phyloP scores from a whole-genome alignment of 208 protist species.

The Lotmaria passim region DNA sequence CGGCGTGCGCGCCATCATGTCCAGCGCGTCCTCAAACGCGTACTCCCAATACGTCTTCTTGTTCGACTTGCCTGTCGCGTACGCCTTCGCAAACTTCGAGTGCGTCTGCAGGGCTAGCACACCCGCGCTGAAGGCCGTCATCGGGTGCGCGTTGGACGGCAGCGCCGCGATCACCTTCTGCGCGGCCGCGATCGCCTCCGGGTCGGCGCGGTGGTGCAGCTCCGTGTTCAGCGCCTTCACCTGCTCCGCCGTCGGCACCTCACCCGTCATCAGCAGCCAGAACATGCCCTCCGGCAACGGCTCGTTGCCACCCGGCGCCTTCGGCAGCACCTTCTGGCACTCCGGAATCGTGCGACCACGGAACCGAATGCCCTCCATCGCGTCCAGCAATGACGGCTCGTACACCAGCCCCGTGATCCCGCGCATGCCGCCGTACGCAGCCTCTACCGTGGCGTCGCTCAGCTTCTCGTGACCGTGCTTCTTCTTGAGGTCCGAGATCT shows the following conservation, averaged over 20 bases:
- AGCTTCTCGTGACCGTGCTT: constrained; percentile 85
- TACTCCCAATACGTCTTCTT: constrained; percentile 95
- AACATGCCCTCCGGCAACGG: constrained; percentile 96
- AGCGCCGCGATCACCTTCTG: constrained; percentile 86
- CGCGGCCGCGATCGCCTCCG: constrained; percentile 66
- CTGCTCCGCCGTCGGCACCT: constrained; percentile 92
- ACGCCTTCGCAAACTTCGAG: constrained; percentile 94
- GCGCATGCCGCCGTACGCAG: constrained; percentile 96
- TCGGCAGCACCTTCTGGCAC: constrained; percentile 92
- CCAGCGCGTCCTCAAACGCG: constrained; percentile 94
- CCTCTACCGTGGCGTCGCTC: constrained; percentile 88
- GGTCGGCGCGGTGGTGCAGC: constrained; percentile 79
- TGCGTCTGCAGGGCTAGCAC: constrained; percentile 93
- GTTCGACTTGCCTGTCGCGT: constrained; percentile 91
- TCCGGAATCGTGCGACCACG: constrained; percentile 96
- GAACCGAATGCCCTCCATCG: constrained; percentile 97
- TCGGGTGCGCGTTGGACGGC: constrained; percentile 95
- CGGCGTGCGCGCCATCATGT: constrained; percentile 92
- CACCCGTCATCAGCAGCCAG: constrained; percentile 97
- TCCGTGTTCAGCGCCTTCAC: constrained; percentile 77
- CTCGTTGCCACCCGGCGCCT: constrained; percentile 84
- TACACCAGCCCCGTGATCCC: constrained; percentile 95
- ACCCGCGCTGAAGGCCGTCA: constrained; percentile 91
- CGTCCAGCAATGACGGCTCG: constrained; percentile 97
- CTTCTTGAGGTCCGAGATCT: constrained; percentile 87